Evolutionary conservation across 1,139 yeast species (phyloP).

Genomic region (Nakaseomyces bracarensis): DNA sequence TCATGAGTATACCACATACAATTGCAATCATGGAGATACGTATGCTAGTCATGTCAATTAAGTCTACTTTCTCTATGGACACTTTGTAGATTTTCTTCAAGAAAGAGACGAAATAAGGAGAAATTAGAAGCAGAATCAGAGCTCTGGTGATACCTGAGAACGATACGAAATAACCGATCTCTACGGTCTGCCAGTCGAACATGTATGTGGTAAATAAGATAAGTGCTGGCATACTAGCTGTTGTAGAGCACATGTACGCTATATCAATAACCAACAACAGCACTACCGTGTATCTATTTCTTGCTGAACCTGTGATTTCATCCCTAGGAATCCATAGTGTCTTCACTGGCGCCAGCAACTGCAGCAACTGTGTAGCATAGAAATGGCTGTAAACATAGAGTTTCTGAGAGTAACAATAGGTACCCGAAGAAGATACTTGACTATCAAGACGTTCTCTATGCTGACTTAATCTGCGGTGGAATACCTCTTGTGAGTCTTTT

Average conservation of each 20-base stretch:
- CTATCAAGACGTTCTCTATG: slow-evolving; percentile 11
- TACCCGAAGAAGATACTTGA: slow-evolving; percentile 4
- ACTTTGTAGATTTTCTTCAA: slow-evolving; percentile 31
- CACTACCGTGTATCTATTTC: slow-evolving; percentile 40
- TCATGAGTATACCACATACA: slow-evolving; percentile 38
- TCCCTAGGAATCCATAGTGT: slow-evolving; percentile 36
- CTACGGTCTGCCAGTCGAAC: slow-evolving; percentile 53
- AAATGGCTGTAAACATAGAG: slow-evolving; percentile 5
- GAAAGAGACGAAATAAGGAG: slow-evolving; percentile 38
- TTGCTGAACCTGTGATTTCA: slow-evolving; percentile 27
- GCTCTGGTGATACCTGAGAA: slow-evolving; percentile 42
- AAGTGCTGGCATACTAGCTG: slow-evolving; percentile 39
- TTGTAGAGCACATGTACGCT: slow-evolving; percentile 30
- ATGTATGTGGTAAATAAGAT: slow-evolving; percentile 50
- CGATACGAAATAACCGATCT: slow-evolving; percentile 52
- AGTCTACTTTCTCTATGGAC: slow-evolving; percentile 39
- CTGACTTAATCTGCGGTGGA: slow-evolving; percentile 8
- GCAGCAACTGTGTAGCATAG: slow-evolving; percentile 10
- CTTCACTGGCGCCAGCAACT: slow-evolving; percentile 40
- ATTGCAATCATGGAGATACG: slow-evolving; percentile 29
- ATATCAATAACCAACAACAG: slow-evolving; percentile 43
- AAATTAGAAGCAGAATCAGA: slow-evolving; percentile 35
- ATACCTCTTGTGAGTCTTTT: slow-evolving; percentile 11
- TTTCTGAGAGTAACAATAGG: not conserved
- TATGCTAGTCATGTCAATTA: slow-evolving; percentile 43